Base-by-base conservation (phyloP, 2,329 filamentous ascomycete genomes). In the Clonostachys byssicola region DNA sequence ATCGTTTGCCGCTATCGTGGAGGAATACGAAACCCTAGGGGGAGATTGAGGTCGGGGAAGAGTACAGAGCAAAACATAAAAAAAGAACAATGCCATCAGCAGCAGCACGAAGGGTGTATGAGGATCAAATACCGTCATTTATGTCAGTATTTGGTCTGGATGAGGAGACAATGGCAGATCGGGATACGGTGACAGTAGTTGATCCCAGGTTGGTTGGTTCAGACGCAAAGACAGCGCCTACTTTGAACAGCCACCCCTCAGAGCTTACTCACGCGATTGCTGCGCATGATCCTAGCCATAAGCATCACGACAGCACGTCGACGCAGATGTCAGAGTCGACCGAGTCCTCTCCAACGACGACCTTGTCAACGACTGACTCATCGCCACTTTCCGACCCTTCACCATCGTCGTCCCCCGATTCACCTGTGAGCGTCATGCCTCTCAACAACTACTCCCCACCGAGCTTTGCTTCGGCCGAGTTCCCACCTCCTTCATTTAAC, bases 331-430 rank as follows among this genome's bases (percentile, higher is more conserved):
- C 88, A 14, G 89, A 89, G 53, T 97, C 94, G 2, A 89, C 89
- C 40, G 92, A 96, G 60, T 96, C 92, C 18, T 97, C 92, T 9
- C 94, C 94, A 2, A 97, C 92, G 8, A 96, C 92, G 5, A 96
- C 92, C 3, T 81, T 94, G 44, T 96, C 91, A 6, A 96, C 90
- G 17, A 89, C 92, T 53, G 92, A 96, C 68, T 95, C 92, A 6
- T 92, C 90, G 9, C 89, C 90, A 33, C 77, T 94, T 43, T 92
- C 92, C 33, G 92, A 97, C 58, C 86, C 89, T 8, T 96, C 92
- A 6, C 91, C 94, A 4, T 92, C 87, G 45, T 90, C 92, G 18
- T 96, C 92, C 2, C 92, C 92, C 9, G 92, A 96, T 66, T 96
- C 94, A 4, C 89, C 91, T 2, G 74, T 87, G 47, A 86, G 88